phyloP scores from a whole-genome alignment of 1,139 yeast species.

The Sugiyamaella novakii region DNA sequence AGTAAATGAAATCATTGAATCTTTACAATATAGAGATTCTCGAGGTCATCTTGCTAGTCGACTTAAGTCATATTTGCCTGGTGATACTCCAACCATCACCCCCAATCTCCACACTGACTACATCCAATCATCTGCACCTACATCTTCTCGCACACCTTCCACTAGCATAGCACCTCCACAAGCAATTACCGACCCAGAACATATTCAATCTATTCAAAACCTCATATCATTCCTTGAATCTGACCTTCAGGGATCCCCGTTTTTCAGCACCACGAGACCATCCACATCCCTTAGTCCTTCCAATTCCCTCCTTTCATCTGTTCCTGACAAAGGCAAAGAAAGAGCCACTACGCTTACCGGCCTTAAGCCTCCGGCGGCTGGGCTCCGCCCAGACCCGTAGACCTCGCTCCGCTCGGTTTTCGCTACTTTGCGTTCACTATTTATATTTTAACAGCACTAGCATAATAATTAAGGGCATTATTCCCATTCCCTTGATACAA shows the following conservation, averaged over 20 bases:
- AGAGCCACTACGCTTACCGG: background rate
- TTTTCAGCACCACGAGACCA: background rate
- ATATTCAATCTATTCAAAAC: constrained; percentile 6
- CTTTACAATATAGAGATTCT: constrained; percentile 21
- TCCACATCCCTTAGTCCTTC: too few species aligned
- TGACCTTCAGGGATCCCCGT: background rate
- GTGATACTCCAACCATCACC: too few species aligned
- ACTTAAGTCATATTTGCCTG: constrained; percentile 6
- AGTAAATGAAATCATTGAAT: constrained; percentile 10
- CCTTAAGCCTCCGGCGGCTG: background rate
- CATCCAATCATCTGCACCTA: too few species aligned
- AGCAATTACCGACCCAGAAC: background rate
- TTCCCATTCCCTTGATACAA: too few species aligned
- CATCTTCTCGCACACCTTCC: too few species aligned
- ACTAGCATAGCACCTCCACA: background rate
- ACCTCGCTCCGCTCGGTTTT: too few species aligned
- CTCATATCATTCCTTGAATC: constrained; percentile 2
- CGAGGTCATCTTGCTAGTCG: constrained; percentile 14
- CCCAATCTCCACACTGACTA: too few species aligned
- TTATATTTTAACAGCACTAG: background rate
- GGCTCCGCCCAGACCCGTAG: background rate
- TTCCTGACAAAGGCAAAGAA: constrained; percentile 5
- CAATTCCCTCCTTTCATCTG: too few species aligned
- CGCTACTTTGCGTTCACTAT: too few species aligned
- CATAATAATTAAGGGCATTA: background rate